Evolutionary conservation across 441 rosid species (phyloP).

Genomic region (Codiaeum variegatum): DNA sequence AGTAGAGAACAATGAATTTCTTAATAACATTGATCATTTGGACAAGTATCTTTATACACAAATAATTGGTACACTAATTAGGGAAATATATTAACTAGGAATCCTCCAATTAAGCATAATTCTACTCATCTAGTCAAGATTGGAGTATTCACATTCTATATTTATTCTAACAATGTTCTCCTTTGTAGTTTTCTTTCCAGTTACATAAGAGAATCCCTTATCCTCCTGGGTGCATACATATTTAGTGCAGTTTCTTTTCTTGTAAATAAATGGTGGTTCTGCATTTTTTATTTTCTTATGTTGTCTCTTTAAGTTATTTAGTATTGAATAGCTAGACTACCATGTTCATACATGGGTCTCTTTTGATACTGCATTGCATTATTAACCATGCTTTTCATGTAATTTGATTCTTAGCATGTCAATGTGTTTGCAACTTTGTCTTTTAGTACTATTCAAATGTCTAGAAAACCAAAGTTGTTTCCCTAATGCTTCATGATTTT

Average conservation of each 20-base stretch:
- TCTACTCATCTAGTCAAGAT: too few species aligned
- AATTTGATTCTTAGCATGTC: not conserved
- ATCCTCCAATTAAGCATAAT: too few species aligned
- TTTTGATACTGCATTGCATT: not conserved
- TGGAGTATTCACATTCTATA: too few species aligned
- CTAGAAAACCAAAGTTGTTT: constrained; percentile 5
- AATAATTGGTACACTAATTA: too few species aligned
- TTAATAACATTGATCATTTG: too few species aligned
- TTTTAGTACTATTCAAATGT: not conserved
- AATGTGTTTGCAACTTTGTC: not conserved
- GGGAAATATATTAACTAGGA: too few species aligned
- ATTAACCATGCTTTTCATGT: not conserved
- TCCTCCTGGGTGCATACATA: not conserved
- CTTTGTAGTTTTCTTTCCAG: not conserved
- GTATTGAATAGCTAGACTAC: not conserved
- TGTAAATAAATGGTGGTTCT: not conserved
- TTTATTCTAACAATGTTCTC: not conserved
- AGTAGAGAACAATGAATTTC: too few species aligned
- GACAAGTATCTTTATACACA: too few species aligned
- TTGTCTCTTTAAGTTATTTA: not conserved
- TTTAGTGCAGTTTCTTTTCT: not conserved
- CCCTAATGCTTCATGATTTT: not conserved
- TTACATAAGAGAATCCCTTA: not conserved
- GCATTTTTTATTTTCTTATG: not conserved
- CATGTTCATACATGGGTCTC: not conserved